phyloP scores from a whole-genome alignment of 23 red algal species.

The Cyanidioschyzon merolae region DNA sequence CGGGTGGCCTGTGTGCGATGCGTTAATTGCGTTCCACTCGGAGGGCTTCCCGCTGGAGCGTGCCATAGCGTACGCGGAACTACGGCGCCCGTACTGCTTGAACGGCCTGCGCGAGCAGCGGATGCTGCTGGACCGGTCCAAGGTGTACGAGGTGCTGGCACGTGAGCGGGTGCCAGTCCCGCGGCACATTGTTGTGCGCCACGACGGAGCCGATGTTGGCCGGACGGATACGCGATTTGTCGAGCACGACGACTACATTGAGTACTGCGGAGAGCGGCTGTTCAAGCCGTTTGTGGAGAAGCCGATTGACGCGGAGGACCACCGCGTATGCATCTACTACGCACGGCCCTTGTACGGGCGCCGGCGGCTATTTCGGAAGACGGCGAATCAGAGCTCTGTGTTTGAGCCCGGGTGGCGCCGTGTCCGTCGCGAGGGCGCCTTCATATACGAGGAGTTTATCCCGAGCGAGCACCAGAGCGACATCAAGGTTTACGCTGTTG shows the following conservation, averaged over 20 bases:
- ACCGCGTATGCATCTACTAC: slow-evolving; percentile 51
- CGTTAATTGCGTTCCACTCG: slow-evolving; percentile 58
- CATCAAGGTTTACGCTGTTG: slow-evolving; percentile 85
- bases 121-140: slow-evolving; percentile 39
- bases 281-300: slow-evolving; percentile 96
- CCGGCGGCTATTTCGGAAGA: slow-evolving; percentile 81
- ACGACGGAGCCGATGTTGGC: neutral
- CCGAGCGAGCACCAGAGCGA: slow-evolving; percentile 41
- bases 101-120: slow-evolving; percentile 49
- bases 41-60: slow-evolving; percentile 57
- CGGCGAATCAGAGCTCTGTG: slow-evolving; percentile 18
- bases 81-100: slow-evolving; percentile 50
- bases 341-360: slow-evolving; percentile 38
- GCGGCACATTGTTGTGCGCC: slow-evolving; percentile 16
- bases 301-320: slow-evolving; percentile 69
- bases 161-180: slow-evolving; percentile 35
- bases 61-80: slow-evolving; percentile 45
- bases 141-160: slow-evolving; percentile 34
- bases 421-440: slow-evolving; percentile 47
- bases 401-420: slow-evolving; percentile 22
- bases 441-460: slow-evolving; percentile 70
- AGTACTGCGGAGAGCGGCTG: slow-evolving; percentile 11
- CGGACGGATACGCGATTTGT: neutral
- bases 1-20: slow-evolving; percentile 58
- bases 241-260: slow-evolving; percentile 12